Conservation (phyloP, 306 rosid genomes). For the Dalbergia cochinchinensis region DNA sequence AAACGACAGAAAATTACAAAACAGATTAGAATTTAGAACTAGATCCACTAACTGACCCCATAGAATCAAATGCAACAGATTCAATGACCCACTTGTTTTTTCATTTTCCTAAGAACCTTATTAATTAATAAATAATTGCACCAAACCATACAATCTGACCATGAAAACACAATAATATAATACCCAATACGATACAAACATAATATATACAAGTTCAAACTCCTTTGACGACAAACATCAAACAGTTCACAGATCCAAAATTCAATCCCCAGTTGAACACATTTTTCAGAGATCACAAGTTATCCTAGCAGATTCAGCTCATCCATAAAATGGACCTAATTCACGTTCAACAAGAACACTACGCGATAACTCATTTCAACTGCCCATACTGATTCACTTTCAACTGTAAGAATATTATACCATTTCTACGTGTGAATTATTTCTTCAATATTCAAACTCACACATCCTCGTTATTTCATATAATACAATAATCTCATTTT, state of each 20-base stretch:
- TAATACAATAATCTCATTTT: no score
- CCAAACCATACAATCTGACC: neutral
- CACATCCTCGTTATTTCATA: no score
- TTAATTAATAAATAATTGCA: neutral
- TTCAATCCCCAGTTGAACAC: neutral
- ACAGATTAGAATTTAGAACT: neutral
- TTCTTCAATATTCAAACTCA: no score
- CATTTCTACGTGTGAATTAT: no score
- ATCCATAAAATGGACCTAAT: neutral
- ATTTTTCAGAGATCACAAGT: neutral
- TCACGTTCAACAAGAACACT: no score
- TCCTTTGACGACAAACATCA: neutral
- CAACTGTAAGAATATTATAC: no score
- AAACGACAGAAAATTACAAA: neutral
- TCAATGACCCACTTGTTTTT: neutral
- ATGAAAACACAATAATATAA: neutral
- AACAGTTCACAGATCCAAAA: slow-evolving; percentile 3
- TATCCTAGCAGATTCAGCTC: neutral
- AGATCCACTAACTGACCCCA: neutral
- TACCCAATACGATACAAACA: neutral
- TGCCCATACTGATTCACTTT: no score
- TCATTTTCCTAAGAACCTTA: neutral
- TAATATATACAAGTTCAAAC: neutral
- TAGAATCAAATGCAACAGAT: neutral
- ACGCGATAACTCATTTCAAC: no score